Conservation (phyloP, 768 basidiomycete species). For the Polyporus arcularius region DNA sequence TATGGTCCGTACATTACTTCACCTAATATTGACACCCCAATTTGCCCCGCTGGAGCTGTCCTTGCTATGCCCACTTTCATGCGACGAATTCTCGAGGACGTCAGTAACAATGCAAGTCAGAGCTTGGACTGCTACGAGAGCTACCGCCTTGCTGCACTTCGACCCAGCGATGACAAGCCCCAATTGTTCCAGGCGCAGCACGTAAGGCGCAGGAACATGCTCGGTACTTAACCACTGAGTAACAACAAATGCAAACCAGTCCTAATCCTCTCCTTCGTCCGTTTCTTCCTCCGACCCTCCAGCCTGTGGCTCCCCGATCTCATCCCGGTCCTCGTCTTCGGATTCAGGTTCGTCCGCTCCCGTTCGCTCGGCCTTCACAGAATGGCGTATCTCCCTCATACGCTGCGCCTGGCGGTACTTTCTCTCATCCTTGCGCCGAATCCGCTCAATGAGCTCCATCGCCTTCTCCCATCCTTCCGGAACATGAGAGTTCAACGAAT, state of each 20-base stretch:
- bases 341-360: not conserved
- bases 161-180: too few species aligned
- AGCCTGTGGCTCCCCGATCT: not conserved
- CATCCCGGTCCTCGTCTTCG: not conserved
- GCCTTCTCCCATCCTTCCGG: conserved; percentile 51
- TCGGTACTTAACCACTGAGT: too few species aligned
- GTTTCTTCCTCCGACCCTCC: not conserved
- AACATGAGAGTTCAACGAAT: conserved; percentile 39
- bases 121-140: too few species aligned
- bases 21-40: conserved; percentile 1
- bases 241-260: too few species aligned
- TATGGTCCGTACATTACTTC: not conserved
- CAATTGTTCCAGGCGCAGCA: too few species aligned
- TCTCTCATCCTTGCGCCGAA: not conserved
- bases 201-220: too few species aligned
- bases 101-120: too few species aligned
- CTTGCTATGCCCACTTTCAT: too few species aligned
- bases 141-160: too few species aligned
- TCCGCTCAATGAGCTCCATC: conserved; percentile 13
- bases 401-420: conserved; percentile 2
- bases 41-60: too few species aligned
- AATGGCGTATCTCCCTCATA: not conserved
- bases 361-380: not conserved
- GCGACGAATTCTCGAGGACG: too few species aligned
- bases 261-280: not conserved